phyloP scores from a whole-genome alignment of 2,329 filamentous ascomycete genomes.

The Talaromyces sp. region DNA sequence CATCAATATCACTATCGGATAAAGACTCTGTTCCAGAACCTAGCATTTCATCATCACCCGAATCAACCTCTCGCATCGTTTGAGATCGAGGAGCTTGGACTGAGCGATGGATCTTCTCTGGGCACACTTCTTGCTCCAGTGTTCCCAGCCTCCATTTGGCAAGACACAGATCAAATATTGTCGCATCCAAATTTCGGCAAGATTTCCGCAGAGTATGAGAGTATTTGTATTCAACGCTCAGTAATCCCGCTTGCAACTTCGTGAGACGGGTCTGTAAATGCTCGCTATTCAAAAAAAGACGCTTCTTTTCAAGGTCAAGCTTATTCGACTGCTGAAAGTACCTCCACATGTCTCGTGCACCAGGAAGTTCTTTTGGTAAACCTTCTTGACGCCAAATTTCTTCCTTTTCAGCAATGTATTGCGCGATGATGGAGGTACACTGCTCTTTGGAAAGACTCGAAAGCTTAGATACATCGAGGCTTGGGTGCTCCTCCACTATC shows the following conservation, averaged over 20 bases:
- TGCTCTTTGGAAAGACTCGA: constrained; percentile 49
- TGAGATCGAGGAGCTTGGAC: constrained; percentile 17
- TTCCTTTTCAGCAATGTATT: constrained; percentile 56
- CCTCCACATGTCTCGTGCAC: constrained; percentile 65
- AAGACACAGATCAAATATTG: constrained; percentile 60
- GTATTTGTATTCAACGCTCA: constrained; percentile 55
- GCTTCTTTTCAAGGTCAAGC: background rate
- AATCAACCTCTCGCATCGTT: background rate
- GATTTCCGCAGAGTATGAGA: constrained; percentile 57
- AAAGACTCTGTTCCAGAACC: constrained; percentile 27
- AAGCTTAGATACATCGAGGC: constrained; percentile 5
- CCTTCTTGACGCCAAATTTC: constrained; percentile 62
- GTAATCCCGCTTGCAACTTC: constrained; percentile 59
- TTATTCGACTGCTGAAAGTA: constrained; percentile 20
- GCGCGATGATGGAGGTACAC: constrained; percentile 57
- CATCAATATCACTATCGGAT: constrained; percentile 6
- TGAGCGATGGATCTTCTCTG: constrained; percentile 24
- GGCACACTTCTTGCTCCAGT: constrained; percentile 39
- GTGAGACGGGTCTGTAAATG: constrained; percentile 55
- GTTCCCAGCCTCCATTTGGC: constrained; percentile 50
- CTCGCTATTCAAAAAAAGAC: background rate
- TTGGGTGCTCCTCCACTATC: constrained; percentile 58
- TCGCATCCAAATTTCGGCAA: constrained; percentile 64
- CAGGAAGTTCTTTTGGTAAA: constrained; percentile 57
- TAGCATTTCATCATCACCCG: constrained; percentile 38